Evolutionary conservation across 306 rosid species (phyloP), one percentile per base, ranked within the genome.

Genomic region (Pyrus communis): DNA sequence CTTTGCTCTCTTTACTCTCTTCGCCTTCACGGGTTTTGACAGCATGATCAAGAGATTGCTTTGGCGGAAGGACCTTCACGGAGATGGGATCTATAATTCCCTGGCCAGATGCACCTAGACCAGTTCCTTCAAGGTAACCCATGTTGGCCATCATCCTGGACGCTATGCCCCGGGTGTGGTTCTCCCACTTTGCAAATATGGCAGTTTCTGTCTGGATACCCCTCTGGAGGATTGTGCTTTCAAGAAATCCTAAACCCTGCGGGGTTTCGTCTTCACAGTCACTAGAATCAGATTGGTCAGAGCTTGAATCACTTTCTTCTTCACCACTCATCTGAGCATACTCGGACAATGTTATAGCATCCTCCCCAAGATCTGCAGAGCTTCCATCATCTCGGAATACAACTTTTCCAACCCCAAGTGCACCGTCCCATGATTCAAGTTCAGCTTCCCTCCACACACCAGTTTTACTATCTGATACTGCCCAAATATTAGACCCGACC

Each of bases 71-170:
- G 71, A 84, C 96, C 82, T 91, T 88, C 79, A 88, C 97, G 35
- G 80, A 75, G 43, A 95, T 79, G 51, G 98, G 98, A 79, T 89
- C 64, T 70, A 90, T 59, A 85, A 90, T 92, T 58, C 98, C 97
- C 83, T 95, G 98, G 71, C 98, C 98, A 65, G 92, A 87, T 79
- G 73, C 78, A 25, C 98, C 98, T 71, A 95, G 83, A 74, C 98
- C 98, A 91, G 81, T 89, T 59, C 98, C 98, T 78, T 90, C 97
- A 40, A 81, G 85, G 75, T 85, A 92, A 76, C 99, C 99, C 97
- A 90, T 95, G 74, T 86, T 89, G 75, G 99, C 91, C 99, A 92
- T 95, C 97, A 95, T 95, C 90, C 88, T 95, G 75, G 97, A 95
- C 58, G 99, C 96, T 72, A 95, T 84, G 8, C 97, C 98, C 75